Base-by-base conservation (phyloP, 495 filamentous ascomycete genomes). In the Aspergillus cavernicola region DNA sequence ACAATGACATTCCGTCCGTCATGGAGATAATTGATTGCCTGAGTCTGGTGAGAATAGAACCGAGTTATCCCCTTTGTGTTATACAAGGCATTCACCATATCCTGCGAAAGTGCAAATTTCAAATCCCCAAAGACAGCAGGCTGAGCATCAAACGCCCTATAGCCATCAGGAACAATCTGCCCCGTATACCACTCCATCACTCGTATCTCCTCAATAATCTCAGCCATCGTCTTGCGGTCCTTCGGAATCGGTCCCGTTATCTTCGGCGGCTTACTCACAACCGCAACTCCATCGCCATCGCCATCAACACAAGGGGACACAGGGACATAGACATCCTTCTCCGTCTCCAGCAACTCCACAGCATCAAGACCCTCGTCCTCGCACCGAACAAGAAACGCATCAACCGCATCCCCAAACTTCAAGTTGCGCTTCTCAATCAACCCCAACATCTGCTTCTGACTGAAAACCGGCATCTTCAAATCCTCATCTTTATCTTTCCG, bases 151-250 rank as follows among this genome's bases (percentile, higher is more conserved):
- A 97, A 95, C 3, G 96, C 88, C 22, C 93, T 79, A 71, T 97
- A 92, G 0, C 93, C 93, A 61, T 95, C 89, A 0, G 91, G 89
- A 2, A 97, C 95, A 59, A 98, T 93, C 65, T 98, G 93, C 4
- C 84, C 85, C 12, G 84, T 86, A 60, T 97, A 97, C 86, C 92
- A 92, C 37, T 91, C 77, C 63, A 85, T 82, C 6, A 77, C 71
- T 61, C 90, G 91, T 24, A 97, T 83, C 62, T 97, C 89, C 2
- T 79, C 75, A 33, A 97, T 80, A 19, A 97, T 98, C 54, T 93
- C 87, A 0, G 88, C 76, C 20, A 97, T 89, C 3, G 79, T 76
- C 56, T 91, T 88, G 38, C 93, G 80, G 56, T 96, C 90, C 32
- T 76, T 84, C 0, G 95, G 95, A 44, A 98, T 96, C 8, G 73